Percentiles rank a stretch among this genome's conserved stretches.
Conservation (phyloP, 73 alveolate species). For the Tetrahymena malaccensis region DNA sequence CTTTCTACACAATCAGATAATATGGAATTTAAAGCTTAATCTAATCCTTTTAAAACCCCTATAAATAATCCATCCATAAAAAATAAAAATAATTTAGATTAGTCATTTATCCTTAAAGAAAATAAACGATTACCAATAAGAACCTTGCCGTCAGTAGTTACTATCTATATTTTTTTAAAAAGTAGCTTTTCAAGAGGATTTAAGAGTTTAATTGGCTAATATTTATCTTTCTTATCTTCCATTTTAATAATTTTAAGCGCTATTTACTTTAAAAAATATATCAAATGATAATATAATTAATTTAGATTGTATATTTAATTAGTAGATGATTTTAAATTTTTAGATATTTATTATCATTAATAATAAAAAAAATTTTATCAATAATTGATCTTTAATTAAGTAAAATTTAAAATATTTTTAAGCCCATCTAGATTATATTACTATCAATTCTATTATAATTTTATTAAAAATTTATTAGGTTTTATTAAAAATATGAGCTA, state of each 20-base stretch:
- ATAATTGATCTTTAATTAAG: too few species aligned
- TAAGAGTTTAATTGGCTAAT: neutral
- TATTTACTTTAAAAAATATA: too few species aligned
- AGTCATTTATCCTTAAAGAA: neutral
- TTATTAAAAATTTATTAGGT: too few species aligned
- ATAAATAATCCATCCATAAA: neutral
- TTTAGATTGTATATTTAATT: neutral
- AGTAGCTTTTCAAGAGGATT: neutral
- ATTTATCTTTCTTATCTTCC: neutral
- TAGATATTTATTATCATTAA: neutral
- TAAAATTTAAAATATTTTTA: too few species aligned
- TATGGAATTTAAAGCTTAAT: neutral
- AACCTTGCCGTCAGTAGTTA: neutral
- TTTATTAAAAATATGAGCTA: too few species aligned
- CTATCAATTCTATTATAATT: too few species aligned
- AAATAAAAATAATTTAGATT: neutral
- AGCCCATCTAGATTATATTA: too few species aligned
- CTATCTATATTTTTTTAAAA: neutral
- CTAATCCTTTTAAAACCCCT: neutral
- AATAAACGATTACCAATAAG: neutral
- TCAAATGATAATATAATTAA: neutral
- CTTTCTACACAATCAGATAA: neutral
- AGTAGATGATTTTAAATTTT: neutral
- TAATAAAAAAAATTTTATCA: too few species aligned
- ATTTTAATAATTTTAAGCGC: neutral